Evolutionary conservation across 129 eudicot species (phyloP).

Genomic region (Silybum marianum): DNA sequence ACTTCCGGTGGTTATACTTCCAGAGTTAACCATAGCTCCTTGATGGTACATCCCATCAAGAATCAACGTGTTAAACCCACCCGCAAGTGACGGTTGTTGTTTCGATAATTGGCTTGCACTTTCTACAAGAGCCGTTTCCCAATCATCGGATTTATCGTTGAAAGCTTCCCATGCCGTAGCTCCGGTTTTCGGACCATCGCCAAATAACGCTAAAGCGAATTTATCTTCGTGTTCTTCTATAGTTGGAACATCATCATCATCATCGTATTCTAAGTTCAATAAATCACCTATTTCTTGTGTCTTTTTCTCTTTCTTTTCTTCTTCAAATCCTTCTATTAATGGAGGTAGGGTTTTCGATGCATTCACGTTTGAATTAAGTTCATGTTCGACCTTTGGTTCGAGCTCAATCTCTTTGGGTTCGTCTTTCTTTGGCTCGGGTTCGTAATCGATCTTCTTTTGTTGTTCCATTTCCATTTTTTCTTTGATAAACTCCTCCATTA

Average conservation of each 20-base stretch:
- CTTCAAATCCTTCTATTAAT: constrained; percentile 36
- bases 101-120: constrained; percentile 62
- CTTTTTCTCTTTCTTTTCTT: constrained; percentile 28
- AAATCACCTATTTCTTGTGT: constrained; percentile 53
- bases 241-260: constrained; percentile 23
- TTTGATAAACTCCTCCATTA: constrained; percentile 60
- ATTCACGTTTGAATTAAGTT: constrained; percentile 41
- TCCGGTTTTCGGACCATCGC: constrained; percentile 27
- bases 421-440: not conserved
- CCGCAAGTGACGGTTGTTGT: constrained; percentile 51
- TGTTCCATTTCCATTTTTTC: constrained; percentile 41
- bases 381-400: not conserved
- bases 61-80: constrained; percentile 51
- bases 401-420: constrained; percentile 25
- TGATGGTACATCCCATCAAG: constrained; percentile 77
- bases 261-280: constrained; percentile 47
- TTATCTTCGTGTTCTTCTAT: constrained; percentile 46
- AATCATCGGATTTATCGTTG: constrained; percentile 48
- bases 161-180: constrained; percentile 64
- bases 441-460: constrained; percentile 6
- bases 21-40: constrained; percentile 17
- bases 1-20: constrained; percentile 43
- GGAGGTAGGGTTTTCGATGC: constrained; percentile 51
- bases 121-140: constrained; percentile 69
- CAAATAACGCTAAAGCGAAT: constrained; percentile 60